Evolutionary conservation across 768 basidiomycete species (phyloP), one percentile per base, ranked within the genome.

Genomic region (Hirschioporus abietinus): DNA sequence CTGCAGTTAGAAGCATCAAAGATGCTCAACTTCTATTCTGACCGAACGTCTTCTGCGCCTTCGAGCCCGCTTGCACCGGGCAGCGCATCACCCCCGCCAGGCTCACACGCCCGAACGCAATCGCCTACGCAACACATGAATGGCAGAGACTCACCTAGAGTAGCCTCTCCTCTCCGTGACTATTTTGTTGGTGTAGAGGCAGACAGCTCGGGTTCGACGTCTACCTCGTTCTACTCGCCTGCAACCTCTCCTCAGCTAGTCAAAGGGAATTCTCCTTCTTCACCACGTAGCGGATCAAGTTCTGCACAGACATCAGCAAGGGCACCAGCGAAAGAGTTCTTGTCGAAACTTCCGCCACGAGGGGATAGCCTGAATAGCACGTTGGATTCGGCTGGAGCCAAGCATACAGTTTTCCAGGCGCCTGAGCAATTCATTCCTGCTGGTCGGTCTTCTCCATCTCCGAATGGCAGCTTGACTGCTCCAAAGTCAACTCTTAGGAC

Each of bases 1-100:
- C 73, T 82, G 59, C 72, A 78, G 7, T 76, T 84, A 67, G 78
- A 74, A 25, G 60, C 60, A 8, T 25, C 60, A 3, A 61, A 61
- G 20, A 12, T 61, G 12, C 9, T 25, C 12, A 61, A 34, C 18
- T 61, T 25, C 17, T 23, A 34, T 61, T 25, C 60, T 3, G 18
- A 34, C 12, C 60, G 25, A 61, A 25, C 60, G 12, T 61, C 60
- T 12, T 61, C 60, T 23, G 24, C 60, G 3, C 60, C 60, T 61
- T 61, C 60, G 24, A 61, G 60, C 23, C 30, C 60, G 3, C 10
- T 4, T 61, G 60, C 60, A 18, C 60, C 60, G 23, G 25, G 60
- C 4, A 68, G 66, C 5, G 57, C 66, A 59, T 35, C 71, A 12
- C 58, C 66, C 27, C 58, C 68, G n/a, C 59, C 69, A 25, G 69